Base-by-base conservation (phyloP, 1,139 yeast species). In the Chernovozyma aurita region DNA sequence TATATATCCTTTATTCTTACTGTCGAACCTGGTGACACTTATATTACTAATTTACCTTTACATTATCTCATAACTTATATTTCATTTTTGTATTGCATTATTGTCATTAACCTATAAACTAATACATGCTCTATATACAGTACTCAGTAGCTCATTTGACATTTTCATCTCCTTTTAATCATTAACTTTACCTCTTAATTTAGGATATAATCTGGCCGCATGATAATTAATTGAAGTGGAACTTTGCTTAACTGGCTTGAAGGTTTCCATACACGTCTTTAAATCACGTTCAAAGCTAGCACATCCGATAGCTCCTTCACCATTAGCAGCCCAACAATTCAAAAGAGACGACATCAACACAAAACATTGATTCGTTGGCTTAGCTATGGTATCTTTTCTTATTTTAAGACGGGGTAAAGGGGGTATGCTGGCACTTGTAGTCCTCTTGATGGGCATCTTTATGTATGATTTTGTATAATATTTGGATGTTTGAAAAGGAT, bases 291-390 rank as follows among this genome's bases (percentile, higher is more conserved):
- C 95, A 39, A 85, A 64, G 8, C 67, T 69, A 18, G 70, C 65
- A 62, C 97, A 90, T 32, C 65, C 72, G 11, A 71, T 63, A 17
- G 83, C 70, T 40, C 92, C 92, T 59, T 87, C 95, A 35, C 95
- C 92, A 63, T 87, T 85, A 24, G 95, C 85, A 4, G 97, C 95
- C 97, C 97, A 90, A 62, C 97, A 90, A 68, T 85, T 86, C 50
- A 90, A 70, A 59, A 90, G 70, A 32, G 86, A 82, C 5, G 94
- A 80, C 92, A 90, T 85, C 45, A 84, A 67, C 38, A 85, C 87
- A 43, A 80, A 62, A 57, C 97, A 88, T 43, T 85, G 80, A 47
- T 85, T 80, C 59, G 63, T 78, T 61, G 67, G 69, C 56, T 75
- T 78, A 45, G 69, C 73, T 42, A 69, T 63, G 25, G 73, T 69